Percentiles rank a stretch among this genome's conserved stretches.
Conservation (phyloP, 768 basidiomycete species). For the Mycena metata region DNA sequence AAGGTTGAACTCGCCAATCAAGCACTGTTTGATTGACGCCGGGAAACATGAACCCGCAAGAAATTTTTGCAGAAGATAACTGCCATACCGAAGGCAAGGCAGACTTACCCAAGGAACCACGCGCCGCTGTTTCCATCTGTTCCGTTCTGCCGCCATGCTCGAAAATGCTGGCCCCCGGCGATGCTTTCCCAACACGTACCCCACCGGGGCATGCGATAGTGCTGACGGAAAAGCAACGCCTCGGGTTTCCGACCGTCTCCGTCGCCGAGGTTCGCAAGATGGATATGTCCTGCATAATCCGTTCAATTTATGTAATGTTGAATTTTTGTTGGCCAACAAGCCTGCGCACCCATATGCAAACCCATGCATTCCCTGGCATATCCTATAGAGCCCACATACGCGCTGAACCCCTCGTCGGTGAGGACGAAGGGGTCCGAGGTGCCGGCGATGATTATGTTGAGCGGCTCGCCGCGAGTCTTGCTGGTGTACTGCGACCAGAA, state of each 20-base stretch:
- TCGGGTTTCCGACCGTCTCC: constrained; percentile 80
- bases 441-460: constrained; percentile 87
- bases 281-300: constrained; percentile 68
- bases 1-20: no score
- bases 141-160: constrained; percentile 92
- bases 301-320: background rate
- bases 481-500: constrained; percentile 68
- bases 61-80: no score
- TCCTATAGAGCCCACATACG: constrained; percentile 82
- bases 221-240: constrained; percentile 80
- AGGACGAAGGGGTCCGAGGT: constrained; percentile 85
- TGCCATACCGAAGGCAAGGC: no score
- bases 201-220: constrained; percentile 80
- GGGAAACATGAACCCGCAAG: no score
- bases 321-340: background rate
- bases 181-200: constrained; percentile 93
- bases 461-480: constrained; percentile 78
- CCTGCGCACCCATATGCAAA: constrained; percentile 47
- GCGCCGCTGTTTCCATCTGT: constrained; percentile 78
- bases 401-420: constrained; percentile 76
- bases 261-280: constrained; percentile 87
- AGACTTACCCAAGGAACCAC: constrained; percentile 85
- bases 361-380: constrained; percentile 89
- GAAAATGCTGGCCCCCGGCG: constrained; percentile 89
- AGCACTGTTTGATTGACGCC: no score